Evolutionary conservation across 495 filamentous ascomycete species (phyloP).

Genomic region (Amorphotheca resinae): DNA sequence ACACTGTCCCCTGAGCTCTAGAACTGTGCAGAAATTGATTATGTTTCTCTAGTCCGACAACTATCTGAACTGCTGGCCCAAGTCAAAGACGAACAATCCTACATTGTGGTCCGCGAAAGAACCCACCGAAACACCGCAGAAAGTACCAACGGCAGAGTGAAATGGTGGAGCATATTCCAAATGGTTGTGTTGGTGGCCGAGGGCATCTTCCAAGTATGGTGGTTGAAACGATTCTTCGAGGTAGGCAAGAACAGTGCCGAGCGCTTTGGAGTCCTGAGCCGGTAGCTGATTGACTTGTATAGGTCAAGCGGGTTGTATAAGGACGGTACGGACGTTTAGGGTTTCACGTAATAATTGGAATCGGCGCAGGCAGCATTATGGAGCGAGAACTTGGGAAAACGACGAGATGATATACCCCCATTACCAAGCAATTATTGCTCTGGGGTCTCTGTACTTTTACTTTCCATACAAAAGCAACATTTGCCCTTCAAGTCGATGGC

Average conservation of each 20-base stretch:
- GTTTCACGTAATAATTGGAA: slow-evolving; percentile 6
- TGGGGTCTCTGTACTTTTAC: slow-evolving; percentile 6
- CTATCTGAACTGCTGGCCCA: slow-evolving; percentile 77
- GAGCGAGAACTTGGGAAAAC: slow-evolving; percentile 6
- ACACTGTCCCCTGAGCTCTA: background rate
- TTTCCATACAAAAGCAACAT: slow-evolving; percentile 6
- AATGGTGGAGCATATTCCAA: slow-evolving; percentile 99
- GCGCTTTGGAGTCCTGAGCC: slow-evolving; percentile 16
- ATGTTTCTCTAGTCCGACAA: slow-evolving; percentile 52
- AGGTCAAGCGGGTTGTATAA: slow-evolving; percentile 25
- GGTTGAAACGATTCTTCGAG: slow-evolving; percentile 98
- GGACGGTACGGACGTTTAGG: background rate
- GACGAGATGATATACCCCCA: slow-evolving; percentile 5
- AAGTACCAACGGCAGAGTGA: slow-evolving; percentile 92
- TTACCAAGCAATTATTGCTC: background rate
- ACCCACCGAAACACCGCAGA: slow-evolving; percentile 97
- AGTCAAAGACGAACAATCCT: slow-evolving; percentile 94
- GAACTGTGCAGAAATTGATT: background rate
- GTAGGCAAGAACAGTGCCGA: slow-evolving; percentile 34
- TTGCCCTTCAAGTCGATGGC: too few species aligned
- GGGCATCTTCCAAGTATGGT: slow-evolving; percentile 98
- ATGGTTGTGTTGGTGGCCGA: slow-evolving; percentile 79
- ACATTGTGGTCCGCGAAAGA: slow-evolving; percentile 89
- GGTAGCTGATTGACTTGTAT: slow-evolving; percentile 18
- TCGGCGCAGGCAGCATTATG: slow-evolving; percentile 14